phyloP scores from a whole-genome alignment of 768 basidiomycete species.

The Artomyces pyxidatus region DNA sequence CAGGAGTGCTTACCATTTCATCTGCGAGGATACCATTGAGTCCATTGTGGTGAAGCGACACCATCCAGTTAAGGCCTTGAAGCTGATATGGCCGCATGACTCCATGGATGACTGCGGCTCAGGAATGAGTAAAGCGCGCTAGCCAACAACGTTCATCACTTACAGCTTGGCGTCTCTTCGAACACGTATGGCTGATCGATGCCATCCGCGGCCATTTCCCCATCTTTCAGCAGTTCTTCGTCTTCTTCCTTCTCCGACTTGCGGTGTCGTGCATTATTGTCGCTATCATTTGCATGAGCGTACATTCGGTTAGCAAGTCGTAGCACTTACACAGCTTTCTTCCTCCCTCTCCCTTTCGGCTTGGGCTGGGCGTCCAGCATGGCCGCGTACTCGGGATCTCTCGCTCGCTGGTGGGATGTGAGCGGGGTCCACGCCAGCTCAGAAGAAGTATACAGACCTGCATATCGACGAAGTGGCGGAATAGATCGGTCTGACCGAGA shows the following conservation, averaged over 20 bases:
- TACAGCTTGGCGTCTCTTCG: constrained; percentile 89
- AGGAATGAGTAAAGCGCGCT: neutral
- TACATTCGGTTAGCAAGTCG: neutral
- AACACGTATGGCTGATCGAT: constrained; percentile 92
- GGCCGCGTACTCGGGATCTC: constrained; percentile 90
- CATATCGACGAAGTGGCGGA: constrained; percentile 97
- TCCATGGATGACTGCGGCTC: constrained; percentile 68
- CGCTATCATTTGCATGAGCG: too few species aligned
- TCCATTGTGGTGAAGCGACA: constrained; percentile 91
- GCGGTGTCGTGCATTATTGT: constrained; percentile 73
- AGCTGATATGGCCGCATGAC: constrained; percentile 91
- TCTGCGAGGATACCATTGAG: constrained; percentile 96
- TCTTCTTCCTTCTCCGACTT: constrained; percentile 99
- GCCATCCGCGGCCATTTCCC: constrained; percentile 69
- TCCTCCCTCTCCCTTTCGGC: constrained; percentile 76
- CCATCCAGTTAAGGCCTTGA: constrained; percentile 97
- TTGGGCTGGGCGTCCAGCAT: constrained; percentile 83
- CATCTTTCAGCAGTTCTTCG: constrained; percentile 86
- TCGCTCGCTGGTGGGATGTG: constrained; percentile 42
- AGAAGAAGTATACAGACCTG: constrained; percentile 45
- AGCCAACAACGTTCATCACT: too few species aligned
- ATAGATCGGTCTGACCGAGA: constrained; percentile 96
- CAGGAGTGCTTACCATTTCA: constrained; percentile 61
- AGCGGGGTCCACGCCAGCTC: too few species aligned
- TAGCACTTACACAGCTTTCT: constrained; percentile 58